Evolutionary conservation across 1,284 basidiomycete genomes (phyloP).

Genomic region (Gomphus bonarii): DNA sequence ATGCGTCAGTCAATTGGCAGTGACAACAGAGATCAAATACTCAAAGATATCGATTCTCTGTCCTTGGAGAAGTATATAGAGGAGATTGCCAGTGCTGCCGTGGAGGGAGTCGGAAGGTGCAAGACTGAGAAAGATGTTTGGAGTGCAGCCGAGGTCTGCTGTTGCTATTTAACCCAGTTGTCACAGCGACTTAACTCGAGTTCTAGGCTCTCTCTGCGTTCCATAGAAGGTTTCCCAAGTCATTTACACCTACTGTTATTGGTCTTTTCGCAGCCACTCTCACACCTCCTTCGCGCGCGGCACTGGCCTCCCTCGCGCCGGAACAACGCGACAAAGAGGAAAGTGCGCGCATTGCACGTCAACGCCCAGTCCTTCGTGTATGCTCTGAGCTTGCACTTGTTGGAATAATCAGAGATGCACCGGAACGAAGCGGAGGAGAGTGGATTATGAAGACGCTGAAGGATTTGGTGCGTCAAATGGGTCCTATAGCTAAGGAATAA

Average conservation of each 20-base stretch:
- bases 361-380: constrained; percentile 79
- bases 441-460: constrained; percentile 78
- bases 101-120: constrained; percentile 81
- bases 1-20: constrained; percentile 71
- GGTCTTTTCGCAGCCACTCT: constrained; percentile 58
- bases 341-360: constrained; percentile 63
- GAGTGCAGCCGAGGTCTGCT: constrained; percentile 80
- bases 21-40: constrained; percentile 74
- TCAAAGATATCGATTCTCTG: constrained; percentile 86
- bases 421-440: constrained; percentile 64
- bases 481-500: not conserved
- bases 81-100: constrained; percentile 80
- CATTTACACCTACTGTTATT: constrained; percentile 70
- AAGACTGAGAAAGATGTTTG: constrained; percentile 86
- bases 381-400: constrained; percentile 87
- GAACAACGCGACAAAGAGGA: constrained; percentile 96
- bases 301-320: constrained; percentile 46
- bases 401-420: constrained; percentile 64
- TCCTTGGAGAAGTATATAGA: constrained; percentile 94
- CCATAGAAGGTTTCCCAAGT: constrained; percentile 77
- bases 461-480: constrained; percentile 55
- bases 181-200: constrained; percentile 8
- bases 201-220: constrained; percentile 77
- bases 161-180: constrained; percentile 18
- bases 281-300: constrained; percentile 47